Evolutionary conservation across 1,139 yeast genomes (phyloP), one percentile per base, ranked within the genome.

Genomic region (Lodderomyces oxycetoniae): DNA sequence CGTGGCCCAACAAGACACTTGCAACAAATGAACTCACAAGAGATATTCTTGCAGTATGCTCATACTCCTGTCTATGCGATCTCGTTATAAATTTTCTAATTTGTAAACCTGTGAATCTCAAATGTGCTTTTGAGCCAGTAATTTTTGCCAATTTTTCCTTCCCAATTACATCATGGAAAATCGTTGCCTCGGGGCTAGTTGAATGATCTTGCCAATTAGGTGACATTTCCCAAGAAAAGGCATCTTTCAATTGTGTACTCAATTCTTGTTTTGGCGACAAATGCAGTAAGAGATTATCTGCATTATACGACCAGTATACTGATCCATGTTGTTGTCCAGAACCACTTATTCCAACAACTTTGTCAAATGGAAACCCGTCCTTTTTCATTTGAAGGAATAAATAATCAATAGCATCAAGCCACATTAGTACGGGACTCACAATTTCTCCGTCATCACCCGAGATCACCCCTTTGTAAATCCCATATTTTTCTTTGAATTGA

Each of bases 201-300:
- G 93, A 82, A 50, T 86, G 94, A 53, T 88, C 96, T 55, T 88
- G 96, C 96, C 96, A 88, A 50, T 88, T 88, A 9, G 96, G 95
- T 7, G 95, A 81, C 37, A 67, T 66, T 5, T 71, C 67, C 49
- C 79, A 71, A 1, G 93, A 65, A 43, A 87, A 77, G 1, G 81
- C 79, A 1, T 44, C 46, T 4, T 45, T 40, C 28, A 80, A 53
- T 43, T 74, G 82, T n/a, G 57, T 63, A n/a, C 60, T 49, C 33
- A 79, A 59, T 1, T 59, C 35, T 10, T 50, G 36, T 0, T 39
- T 35, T 2, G 52, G 34, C 44, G 53, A 37, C 68, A 63, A 31
- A 1, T 32, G 39, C 1, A 39, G 30, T 33, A 86, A 62, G 4
- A 66, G 43, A 0, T 48, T 43, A 1, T 59, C 53, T 1, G 85